These are phyloP conservation scores for Penicillium sp. DNA, from an alignment of 2,329 filamentous ascomycete species.

Conservation along the genomic window DNA sequence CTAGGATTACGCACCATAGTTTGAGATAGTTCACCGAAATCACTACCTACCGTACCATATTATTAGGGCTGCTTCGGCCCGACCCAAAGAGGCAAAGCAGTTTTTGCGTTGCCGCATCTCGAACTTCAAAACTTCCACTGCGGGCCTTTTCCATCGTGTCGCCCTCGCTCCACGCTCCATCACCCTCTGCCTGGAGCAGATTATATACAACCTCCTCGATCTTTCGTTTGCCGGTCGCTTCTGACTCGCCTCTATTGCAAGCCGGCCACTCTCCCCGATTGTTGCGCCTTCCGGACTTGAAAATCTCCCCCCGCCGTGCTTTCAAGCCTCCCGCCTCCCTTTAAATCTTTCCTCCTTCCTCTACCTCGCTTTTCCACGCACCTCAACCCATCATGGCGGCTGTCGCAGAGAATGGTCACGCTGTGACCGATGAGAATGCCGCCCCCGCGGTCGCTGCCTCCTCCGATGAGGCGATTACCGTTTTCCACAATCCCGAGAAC, in stretches of 20 bases:
- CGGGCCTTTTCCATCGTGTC: conserved; percentile 22
- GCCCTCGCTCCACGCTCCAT: conserved; percentile 19
- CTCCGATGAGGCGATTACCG: conserved; percentile 71
- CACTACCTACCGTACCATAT: neutral
- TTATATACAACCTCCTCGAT: conserved; percentile 6
- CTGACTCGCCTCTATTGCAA: conserved; percentile 11
- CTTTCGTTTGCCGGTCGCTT: conserved; percentile 8
- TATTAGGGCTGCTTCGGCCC: conserved; percentile 23
- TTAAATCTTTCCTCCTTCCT: conserved; percentile 9
- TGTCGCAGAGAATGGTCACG: conserved; percentile 39
- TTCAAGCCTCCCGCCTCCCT: conserved; percentile 10
- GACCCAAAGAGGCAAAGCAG: conserved; percentile 28
- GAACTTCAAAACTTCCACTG: conserved; percentile 35
- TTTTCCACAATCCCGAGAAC: conserved; percentile 98
- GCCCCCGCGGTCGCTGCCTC: conserved; percentile 52
- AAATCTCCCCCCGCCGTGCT: conserved; percentile 12
- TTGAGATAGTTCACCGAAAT: neutral
- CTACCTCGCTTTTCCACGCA: conserved; percentile 9
- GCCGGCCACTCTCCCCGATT: conserved; percentile 15
- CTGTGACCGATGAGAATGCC: conserved; percentile 56
- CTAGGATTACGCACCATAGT: neutral
- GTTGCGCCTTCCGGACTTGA: conserved; percentile 28
- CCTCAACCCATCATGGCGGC: conserved; percentile 37
- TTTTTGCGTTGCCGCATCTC: conserved; percentile 24
- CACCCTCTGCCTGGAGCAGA: conserved; percentile 45